A percentile compares a stretch with the other conserved stretches of the same genome.
Evolutionary conservation across 192 early-diverging fungal species (phyloP).

Genomic region (Podila horticola): DNA sequence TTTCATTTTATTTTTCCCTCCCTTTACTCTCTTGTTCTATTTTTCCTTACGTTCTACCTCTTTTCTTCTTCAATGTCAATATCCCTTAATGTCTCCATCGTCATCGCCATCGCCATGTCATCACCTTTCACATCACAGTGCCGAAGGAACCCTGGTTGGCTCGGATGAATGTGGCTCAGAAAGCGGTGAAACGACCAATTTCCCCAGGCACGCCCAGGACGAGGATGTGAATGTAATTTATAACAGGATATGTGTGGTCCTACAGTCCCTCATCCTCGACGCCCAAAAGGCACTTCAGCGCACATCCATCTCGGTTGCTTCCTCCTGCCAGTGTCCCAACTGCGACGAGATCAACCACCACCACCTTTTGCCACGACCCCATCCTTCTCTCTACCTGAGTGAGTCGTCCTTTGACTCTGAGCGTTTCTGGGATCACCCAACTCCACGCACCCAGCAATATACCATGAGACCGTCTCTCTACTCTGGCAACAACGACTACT

Average conservation of each 20-base stretch:
- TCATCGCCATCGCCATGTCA: neutral
- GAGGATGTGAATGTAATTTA: conserved; percentile 34
- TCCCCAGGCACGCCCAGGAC: neutral
- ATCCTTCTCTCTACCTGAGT: neutral
- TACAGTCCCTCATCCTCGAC: conserved; percentile 31
- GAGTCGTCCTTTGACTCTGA: too few species aligned
- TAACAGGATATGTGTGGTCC: conserved; percentile 33
- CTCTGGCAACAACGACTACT: conserved; percentile 24
- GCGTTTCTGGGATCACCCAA: too few species aligned
- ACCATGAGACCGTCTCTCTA: conserved; percentile 5
- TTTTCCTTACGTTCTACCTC: neutral
- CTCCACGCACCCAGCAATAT: neutral
- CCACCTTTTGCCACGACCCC: neutral
- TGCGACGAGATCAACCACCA: neutral
- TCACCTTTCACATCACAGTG: conserved; percentile 6
- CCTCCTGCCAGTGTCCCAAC: neutral
- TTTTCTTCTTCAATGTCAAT: neutral
- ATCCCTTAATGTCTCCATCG: neutral
- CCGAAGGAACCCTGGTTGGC: conserved; percentile 18
- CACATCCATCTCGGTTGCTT: neutral
- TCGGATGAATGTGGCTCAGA: conserved; percentile 1
- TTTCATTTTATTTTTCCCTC: neutral
- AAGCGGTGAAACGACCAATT: neutral
- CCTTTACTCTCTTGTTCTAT: neutral
- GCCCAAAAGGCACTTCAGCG: conserved; percentile 27